These are phyloP conservation scores for Rutidosis leptorrhynchoides DNA, from an alignment of 129 eudicot species.

Conservation along the genomic window DNA sequence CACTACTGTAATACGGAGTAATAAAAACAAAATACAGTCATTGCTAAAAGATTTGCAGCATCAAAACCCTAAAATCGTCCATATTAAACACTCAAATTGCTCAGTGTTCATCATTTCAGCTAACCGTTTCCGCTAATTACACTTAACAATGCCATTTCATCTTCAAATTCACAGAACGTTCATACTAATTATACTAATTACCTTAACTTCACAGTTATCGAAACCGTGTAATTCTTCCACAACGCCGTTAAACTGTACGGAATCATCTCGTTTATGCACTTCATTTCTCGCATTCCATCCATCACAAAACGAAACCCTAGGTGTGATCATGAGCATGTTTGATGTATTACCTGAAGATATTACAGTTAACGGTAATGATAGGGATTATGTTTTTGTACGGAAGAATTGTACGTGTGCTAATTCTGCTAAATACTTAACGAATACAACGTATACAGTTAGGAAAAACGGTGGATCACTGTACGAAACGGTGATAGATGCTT, in stretches of 20 bases:
- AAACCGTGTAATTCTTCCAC: conserved; percentile 31
- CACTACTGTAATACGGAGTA: background rate
- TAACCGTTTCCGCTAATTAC: background rate
- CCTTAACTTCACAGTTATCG: conserved; percentile 3
- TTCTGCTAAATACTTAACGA: conserved; percentile 46
- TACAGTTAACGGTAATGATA: conserved; percentile 54
- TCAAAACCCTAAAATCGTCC: conserved; percentile 13
- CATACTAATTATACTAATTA: background rate
- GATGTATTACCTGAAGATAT: conserved; percentile 65
- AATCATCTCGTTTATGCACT: conserved; percentile 61
- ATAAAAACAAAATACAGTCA: conserved; percentile 2
- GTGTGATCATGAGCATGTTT: conserved; percentile 80
- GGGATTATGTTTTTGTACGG: conserved; percentile 48
- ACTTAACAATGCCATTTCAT: conserved; percentile 13
- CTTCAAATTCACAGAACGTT: conserved; percentile 22
- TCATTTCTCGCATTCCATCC: conserved; percentile 75
- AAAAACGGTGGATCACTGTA: conserved; percentile 55
- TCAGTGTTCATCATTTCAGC: background rate
- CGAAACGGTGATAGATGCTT: conserved; percentile 55
- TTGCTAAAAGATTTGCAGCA: background rate
- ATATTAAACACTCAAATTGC: background rate
- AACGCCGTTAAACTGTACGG: conserved; percentile 72
- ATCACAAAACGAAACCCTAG: conserved; percentile 46
- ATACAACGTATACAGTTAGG: conserved; percentile 75
- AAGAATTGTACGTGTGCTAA: conserved; percentile 77